Evolutionary conservation across 2,329 filamentous ascomycete genomes (phyloP), one percentile per base, ranked within the genome.

Genomic region (Aureobasidium sp.): DNA sequence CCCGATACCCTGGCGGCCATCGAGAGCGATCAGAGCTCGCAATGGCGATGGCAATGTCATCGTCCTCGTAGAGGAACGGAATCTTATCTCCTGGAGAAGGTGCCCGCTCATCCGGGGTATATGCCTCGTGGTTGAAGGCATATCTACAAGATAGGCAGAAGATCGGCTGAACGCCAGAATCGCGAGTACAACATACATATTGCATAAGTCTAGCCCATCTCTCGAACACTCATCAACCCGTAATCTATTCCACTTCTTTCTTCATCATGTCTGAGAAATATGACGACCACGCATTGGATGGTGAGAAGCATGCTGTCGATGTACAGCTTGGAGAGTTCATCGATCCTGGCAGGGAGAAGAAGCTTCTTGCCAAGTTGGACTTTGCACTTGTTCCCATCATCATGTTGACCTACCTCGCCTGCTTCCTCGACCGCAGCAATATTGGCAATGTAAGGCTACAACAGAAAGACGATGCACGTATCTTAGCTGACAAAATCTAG

Each of bases 361-460:
- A 73, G 60, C 70, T 82, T 2, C 73, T 82, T 5, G 68, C 72
- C 22, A 81, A 81, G 63, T 70, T 82, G 12, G 80, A 82, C 60
- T 48, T 76, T 3, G 74, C 74, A 3, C 77, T 82, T 56, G 75
- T 77, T 5, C 80, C 79, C 0, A 77, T 83, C 60, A 79, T 84
- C 62, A 82, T 82, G 76, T 69, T 82, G 50, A 75, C 83, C 5
- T 85, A 83, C 64, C 67, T 85, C 22, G 75, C 77, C 4, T 82
- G 78, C 64, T 83, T 81, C 66, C 72, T 84, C 44, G 83, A 85
- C 69, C 76, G 82, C 60, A 74, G 75, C 22, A 82, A 81, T 65
- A 82, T 83, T 42, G 78, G 78, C 74, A 66, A 54, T 19, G 31
- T 56, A 40, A 47, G 54, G 8, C 8, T 15, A 14, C 15, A 22